Conservation (phyloP, 2,329 filamentous ascomycete species). For the Purpureocillium lavendulum region DNA sequence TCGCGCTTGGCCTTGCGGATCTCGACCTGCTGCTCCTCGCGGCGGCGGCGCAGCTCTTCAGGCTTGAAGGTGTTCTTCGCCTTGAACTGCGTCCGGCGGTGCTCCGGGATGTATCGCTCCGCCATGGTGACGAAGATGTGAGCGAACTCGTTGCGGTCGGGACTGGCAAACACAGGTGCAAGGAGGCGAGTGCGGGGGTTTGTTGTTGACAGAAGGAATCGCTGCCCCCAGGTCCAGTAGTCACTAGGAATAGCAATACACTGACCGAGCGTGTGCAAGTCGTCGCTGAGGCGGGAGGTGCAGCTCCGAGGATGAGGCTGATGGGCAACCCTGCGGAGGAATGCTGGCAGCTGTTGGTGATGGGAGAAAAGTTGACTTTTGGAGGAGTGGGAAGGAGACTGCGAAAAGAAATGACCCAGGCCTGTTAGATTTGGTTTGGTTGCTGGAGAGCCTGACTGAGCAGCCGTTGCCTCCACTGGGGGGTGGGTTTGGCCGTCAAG, state of each 20-base stretch:
- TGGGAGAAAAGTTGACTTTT: conserved; percentile 1
- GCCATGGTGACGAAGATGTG: conserved; percentile 61
- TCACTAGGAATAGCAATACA: background rate
- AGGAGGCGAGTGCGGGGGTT: conserved; percentile 1
- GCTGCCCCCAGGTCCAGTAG: background rate
- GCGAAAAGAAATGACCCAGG: conserved; percentile 7
- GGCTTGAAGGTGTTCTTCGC: conserved; percentile 99
- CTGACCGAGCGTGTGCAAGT: background rate
- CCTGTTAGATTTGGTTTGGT: conserved; percentile 6
- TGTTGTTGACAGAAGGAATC: conserved; percentile 6
- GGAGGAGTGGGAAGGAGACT: conserved; percentile 4
- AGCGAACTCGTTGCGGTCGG: conserved; percentile 7
- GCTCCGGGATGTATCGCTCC: conserved; percentile 98
- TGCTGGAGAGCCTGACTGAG: conserved; percentile 11
- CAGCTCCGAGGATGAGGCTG: background rate
- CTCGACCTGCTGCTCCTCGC: conserved; percentile 98
- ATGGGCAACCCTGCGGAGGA: background rate
- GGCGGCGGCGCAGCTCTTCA: conserved; percentile 94
- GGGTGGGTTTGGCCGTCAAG: too few relatives aligned
- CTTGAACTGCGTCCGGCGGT: conserved; percentile 99
- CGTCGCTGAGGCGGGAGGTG: background rate
- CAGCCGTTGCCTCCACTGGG: conserved; percentile 3
- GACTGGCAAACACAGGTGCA: conserved; percentile 1
- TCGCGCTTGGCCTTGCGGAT: conserved; percentile 98
- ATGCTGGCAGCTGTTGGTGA: conserved; percentile 1